Base-by-base conservation (phyloP, 805 yeast species). In the Maudiozyma bulderi region DNA sequence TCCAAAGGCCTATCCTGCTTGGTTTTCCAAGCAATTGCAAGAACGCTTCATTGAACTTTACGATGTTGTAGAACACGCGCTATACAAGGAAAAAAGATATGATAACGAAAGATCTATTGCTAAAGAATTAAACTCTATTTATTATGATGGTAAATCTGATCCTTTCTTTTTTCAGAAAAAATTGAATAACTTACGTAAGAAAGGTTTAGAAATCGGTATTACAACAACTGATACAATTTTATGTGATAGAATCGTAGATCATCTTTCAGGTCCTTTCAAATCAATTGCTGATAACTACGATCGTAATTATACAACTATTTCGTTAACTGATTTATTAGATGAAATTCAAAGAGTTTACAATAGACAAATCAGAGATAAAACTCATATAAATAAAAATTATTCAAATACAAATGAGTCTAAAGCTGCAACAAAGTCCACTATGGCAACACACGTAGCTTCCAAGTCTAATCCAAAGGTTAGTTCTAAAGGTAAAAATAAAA, bases 91-190 rank as follows among this genome's bases (percentile, higher is more conserved):
- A 8, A 38, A 39, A 6, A 6, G 31, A 39, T n/a, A n/a, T 14
- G 40, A 38, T 10, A 29, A 15, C 8, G 47, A 46, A 32, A 34
- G 37, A 34, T 29, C 28, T 7, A 29, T 46, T 6, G 35, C 26
- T 29, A 26, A 40, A 5, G 41, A 46, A 34, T 46, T 40, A 15
- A 13, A 20, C 3, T 14, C 38, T 6, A 35, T 46, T 30, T 8
- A 31, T 6, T 46, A 46, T 35, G 48, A 46, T 41, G 40, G 45
- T 6, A 46, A 46, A 14, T 26, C 45, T n/a, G 45, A 41, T 20
- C 45, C 45, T n/a, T 26, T 41, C 11, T 15, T 46, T 7, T 46
- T 46, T 31, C 33, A 28, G n/a, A 46, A 29, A 15, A 10, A 34
- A 20, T 11, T 46, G 7, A 28, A 13, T 6, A 34, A 31, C 26